These are phyloP conservation scores for Elaphomyces granulatus DNA, from an alignment of 495 filamentous ascomycete genomes.

Conservation along the genomic window DNA sequence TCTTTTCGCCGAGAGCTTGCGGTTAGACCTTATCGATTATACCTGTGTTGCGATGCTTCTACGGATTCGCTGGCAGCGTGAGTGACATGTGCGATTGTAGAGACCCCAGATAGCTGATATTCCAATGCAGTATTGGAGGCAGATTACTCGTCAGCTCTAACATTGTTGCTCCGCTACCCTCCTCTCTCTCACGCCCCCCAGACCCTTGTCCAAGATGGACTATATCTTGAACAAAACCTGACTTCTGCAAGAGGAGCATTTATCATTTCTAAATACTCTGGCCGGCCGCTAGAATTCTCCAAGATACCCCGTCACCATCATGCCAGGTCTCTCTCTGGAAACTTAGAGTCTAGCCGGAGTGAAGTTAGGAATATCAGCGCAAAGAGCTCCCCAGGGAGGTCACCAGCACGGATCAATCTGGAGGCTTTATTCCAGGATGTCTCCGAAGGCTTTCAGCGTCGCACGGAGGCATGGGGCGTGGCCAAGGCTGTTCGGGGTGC, in stretches of 20 bases:
- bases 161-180: slow-evolving; percentile 66
- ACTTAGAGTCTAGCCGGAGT: slow-evolving; percentile 22
- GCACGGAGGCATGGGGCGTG: slow-evolving; percentile 75
- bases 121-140: slow-evolving; percentile 52
- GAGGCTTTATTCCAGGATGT: slow-evolving; percentile 76
- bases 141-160: slow-evolving; percentile 73
- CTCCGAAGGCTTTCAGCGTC: slow-evolving; percentile 66
- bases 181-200: slow-evolving; percentile 51
- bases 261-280: slow-evolving; percentile 74
- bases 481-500: slow-evolving; percentile 85
- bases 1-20: slow-evolving; percentile 76
- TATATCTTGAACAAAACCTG: slow-evolving; percentile 70
- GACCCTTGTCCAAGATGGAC: slow-evolving; percentile 75
- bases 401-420: slow-evolving; percentile 44
- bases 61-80: slow-evolving; percentile 80
- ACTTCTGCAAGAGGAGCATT: slow-evolving; percentile 52
- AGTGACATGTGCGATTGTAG: slow-evolving; percentile 16
- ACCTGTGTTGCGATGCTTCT: slow-evolving; percentile 91
- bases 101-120: slow-evolving; percentile 13
- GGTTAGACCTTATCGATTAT: slow-evolving; percentile 68
- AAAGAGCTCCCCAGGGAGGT: slow-evolving; percentile 23
- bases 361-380: slow-evolving; percentile 21
- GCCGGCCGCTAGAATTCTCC: slow-evolving; percentile 38
- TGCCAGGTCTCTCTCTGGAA: slow-evolving; percentile 11
- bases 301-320: slow-evolving; percentile 18